phyloP scores from a whole-genome alignment of 192 early-diverging fungal genomes.

The Backusella parvicylindrica region DNA sequence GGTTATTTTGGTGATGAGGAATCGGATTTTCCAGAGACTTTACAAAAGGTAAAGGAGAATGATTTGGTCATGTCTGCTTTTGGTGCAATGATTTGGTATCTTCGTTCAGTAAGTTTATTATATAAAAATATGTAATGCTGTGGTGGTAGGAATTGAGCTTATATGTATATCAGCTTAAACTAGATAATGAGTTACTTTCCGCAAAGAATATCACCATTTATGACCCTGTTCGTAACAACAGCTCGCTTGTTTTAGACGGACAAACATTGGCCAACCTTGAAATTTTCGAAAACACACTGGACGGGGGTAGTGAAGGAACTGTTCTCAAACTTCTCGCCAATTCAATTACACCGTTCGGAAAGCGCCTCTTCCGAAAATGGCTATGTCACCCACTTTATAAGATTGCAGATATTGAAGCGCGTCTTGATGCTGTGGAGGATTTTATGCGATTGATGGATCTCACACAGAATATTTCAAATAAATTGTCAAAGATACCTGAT shows the following conservation, averaged over 20 bases:
- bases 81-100: constrained; percentile 74
- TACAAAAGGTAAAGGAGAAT: constrained; percentile 36
- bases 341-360: constrained; percentile 87
- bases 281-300: constrained; percentile 79
- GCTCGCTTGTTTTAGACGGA: constrained; percentile 85
- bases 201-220: constrained; percentile 81
- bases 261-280: constrained; percentile 93
- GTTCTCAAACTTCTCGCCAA: constrained; percentile 84
- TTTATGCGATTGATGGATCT: constrained; percentile 53
- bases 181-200: constrained; percentile 84
- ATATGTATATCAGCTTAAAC: constrained; percentile 58
- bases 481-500: constrained; percentile 66
- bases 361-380: constrained; percentile 77
- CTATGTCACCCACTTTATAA: constrained; percentile 83
- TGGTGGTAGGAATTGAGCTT: not conserved
- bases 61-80: constrained; percentile 38
- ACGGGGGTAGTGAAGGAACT: constrained; percentile 73
- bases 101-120: constrained; percentile 62
- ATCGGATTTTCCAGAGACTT: constrained; percentile 24
- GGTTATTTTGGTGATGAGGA: constrained; percentile 54
- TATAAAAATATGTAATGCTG: not conserved
- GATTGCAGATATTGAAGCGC: constrained; percentile 66
- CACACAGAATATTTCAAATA: constrained; percentile 42
- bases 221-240: constrained; percentile 73
- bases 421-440: constrained; percentile 89